A percentile compares a stretch with the other conserved stretches of the same genome.
These are phyloP conservation scores for Globisporangium orthogonon DNA, from an alignment of 352 stramenopile genomes.

Conservation along the genomic window DNA sequence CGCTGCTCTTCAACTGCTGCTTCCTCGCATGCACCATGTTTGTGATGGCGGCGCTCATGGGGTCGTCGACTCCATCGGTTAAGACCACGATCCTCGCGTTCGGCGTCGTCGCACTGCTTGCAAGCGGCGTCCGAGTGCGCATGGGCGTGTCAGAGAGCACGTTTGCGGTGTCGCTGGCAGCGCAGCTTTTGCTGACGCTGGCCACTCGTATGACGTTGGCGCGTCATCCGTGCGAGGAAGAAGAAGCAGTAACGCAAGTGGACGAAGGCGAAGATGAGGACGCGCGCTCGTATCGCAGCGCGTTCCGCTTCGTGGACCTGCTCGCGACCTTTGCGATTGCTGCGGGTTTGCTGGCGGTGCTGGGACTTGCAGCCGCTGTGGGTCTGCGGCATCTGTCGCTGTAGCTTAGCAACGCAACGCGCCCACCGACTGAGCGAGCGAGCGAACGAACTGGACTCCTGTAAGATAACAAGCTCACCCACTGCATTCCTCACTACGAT, in stretches of 20 bases:
- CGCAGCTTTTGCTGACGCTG: slow-evolving; percentile 3
- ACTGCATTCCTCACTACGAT: no score
- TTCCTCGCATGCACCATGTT: slow-evolving; percentile 6
- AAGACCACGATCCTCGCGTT: neutral
- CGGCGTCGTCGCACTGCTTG: neutral
- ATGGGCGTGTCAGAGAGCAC: neutral
- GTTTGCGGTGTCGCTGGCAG: slow-evolving; percentile 2
- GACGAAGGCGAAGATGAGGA: neutral
- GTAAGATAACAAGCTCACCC: no score
- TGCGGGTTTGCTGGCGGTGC: no score
- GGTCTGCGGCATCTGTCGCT: no score
- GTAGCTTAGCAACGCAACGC: no score
- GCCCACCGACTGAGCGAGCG: no score
- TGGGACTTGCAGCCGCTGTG: no score
- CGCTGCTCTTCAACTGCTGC: slow-evolving; percentile 6
- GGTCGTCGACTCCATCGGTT: neutral
- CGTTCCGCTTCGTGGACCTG: no score
- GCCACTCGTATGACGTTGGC: neutral
- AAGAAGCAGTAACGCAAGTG: neutral
- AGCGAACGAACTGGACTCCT: no score
- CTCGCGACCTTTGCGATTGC: no score
- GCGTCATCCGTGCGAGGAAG: neutral
- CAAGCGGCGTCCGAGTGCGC: neutral
- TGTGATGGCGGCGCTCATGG: neutral
- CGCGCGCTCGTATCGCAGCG: no score